Conservation (phyloP, 1,284 basidiomycete species). For the Boletus sp. region DNA sequence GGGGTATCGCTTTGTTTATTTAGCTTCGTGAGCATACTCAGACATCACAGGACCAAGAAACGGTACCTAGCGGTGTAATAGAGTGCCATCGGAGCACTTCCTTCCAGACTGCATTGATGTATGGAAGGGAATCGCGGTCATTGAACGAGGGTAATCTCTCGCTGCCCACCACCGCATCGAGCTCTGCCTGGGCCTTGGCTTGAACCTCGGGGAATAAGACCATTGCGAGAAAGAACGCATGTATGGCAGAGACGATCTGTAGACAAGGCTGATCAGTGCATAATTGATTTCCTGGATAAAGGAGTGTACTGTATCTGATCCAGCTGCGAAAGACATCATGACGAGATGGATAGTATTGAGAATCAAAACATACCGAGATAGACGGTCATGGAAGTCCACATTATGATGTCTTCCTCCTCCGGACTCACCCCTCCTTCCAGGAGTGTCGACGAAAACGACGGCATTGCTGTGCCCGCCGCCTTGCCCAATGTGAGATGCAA, state of each 20-base stretch:
- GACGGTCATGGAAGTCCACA: constrained; percentile 18
- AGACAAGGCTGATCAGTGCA: neutral
- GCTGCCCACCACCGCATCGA: constrained; percentile 23
- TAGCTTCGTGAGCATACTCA: constrained; percentile 20
- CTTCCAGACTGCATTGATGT: constrained; percentile 26
- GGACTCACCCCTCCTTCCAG: constrained; percentile 9
- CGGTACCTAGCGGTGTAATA: constrained; percentile 13
- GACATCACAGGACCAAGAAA: neutral
- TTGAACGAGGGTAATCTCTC: constrained; percentile 19
- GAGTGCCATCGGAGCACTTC: constrained; percentile 27
- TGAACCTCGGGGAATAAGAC: constrained; percentile 26
- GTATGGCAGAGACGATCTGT: constrained; percentile 40
- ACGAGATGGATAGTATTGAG: neutral
- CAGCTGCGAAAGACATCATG: constrained; percentile 17
- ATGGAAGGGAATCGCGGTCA: constrained; percentile 23
- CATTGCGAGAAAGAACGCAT: constrained; percentile 30
- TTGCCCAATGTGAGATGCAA: constrained; percentile 16
- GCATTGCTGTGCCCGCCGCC: constrained; percentile 38
- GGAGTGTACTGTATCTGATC: constrained; percentile 21
- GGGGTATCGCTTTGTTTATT: constrained; percentile 30
- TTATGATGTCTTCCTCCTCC: constrained; percentile 28
- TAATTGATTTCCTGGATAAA: constrained; percentile 1
- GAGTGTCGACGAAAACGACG: constrained; percentile 37
- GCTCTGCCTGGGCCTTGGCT: constrained; percentile 23
- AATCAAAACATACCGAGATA: constrained; percentile 12